A percentile compares a stretch with the other conserved stretches of the same genome.
Evolutionary conservation across 2,329 filamentous ascomycete genomes (phyloP).

Genomic region (Penicillium sp.): DNA sequence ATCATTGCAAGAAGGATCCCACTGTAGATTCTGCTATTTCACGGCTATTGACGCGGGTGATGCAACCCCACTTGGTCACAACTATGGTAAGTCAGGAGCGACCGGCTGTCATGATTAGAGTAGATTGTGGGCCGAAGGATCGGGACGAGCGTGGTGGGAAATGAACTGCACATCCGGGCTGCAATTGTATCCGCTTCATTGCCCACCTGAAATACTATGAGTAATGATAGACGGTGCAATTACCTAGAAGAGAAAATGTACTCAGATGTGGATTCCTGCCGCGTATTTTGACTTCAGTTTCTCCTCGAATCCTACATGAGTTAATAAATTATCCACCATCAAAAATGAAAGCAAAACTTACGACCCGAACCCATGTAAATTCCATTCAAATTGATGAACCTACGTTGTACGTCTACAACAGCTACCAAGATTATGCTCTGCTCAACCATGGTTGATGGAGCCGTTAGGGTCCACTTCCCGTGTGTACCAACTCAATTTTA

Average conservation of each 20-base stretch:
- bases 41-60: too few species aligned
- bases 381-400: background rate
- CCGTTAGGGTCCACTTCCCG: conserved; percentile 12
- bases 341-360: background rate
- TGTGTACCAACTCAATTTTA: background rate
- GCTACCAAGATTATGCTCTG: background rate
- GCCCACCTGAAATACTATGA: background rate
- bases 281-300: conserved; percentile 2
- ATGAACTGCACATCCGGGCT: background rate
- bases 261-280: background rate
- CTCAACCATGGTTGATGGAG: background rate
- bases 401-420: background rate
- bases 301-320: background rate
- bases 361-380: background rate
- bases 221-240: conserved; percentile 1
- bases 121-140: background rate
- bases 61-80: background rate
- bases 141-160: background rate
- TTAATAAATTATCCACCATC: background rate
- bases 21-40: too few species aligned
- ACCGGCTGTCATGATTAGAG: background rate
- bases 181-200: background rate
- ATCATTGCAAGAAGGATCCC: too few species aligned
- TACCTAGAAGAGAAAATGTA: background rate
- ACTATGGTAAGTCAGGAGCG: background rate